These are phyloP conservation scores for Diaporthe sp. DNA, from an alignment of 2,329 filamentous ascomycete genomes.

Conservation along the genomic window DNA sequence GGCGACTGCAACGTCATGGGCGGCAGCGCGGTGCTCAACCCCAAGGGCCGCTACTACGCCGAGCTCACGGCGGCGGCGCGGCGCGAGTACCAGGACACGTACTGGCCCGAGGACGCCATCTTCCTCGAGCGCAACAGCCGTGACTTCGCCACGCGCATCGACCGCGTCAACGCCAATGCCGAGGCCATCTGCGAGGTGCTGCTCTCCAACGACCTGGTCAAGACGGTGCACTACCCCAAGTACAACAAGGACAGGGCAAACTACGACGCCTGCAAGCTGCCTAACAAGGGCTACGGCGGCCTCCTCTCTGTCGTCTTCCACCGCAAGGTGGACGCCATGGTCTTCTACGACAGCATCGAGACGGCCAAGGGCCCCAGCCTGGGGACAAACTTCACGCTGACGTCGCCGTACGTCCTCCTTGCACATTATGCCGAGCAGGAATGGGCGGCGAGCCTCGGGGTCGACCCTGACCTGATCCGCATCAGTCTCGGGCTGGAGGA, in stretches of 20 bases:
- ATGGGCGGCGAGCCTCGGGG: constrained; percentile 88
- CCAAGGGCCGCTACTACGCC: constrained; percentile 76
- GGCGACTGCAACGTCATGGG: constrained; percentile 99
- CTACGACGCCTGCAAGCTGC: constrained; percentile 84
- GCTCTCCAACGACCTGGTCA: constrained; percentile 71
- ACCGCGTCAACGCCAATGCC: constrained; percentile 86
- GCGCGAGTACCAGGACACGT: constrained; percentile 84
- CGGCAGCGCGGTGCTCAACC: constrained; percentile 77
- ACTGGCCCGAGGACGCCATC: constrained; percentile 93
- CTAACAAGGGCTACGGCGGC: constrained; percentile 87
- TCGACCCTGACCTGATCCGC: constrained; percentile 83
- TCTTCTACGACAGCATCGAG: constrained; percentile 88
- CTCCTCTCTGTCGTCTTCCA: constrained; percentile 88
- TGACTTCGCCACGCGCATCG: constrained; percentile 86
- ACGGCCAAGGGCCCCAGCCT: constrained; percentile 95
- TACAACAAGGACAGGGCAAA: constrained; percentile 75
- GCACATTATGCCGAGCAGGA: constrained; percentile 93
- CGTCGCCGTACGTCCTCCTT: constrained; percentile 89
- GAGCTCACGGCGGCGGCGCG: constrained; percentile 75
- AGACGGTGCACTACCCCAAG: constrained; percentile 89
- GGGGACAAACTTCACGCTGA: constrained; percentile 95
- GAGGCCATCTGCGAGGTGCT: constrained; percentile 85
- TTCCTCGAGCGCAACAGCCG: constrained; percentile 97
- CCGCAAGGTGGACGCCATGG: constrained; percentile 75
- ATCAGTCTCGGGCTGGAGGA: constrained; percentile 94